phyloP scores from a whole-genome alignment of 2,329 filamentous ascomycete genomes.

The Xylariaceae sp. region DNA sequence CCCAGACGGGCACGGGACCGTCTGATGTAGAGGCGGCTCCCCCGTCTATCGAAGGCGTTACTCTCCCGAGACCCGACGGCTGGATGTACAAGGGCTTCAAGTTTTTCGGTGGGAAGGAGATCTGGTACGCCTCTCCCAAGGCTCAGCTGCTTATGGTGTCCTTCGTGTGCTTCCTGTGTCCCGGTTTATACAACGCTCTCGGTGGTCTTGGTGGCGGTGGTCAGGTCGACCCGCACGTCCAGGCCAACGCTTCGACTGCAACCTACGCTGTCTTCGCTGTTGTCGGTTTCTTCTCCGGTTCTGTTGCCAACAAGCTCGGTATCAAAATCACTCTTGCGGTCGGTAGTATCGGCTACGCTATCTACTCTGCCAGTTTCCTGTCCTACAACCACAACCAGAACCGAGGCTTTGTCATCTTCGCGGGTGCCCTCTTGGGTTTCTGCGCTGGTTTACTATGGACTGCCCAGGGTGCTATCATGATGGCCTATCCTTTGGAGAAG shows the following conservation, averaged over 20 bases:
- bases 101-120: conserved; percentile 45
- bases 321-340: conserved; percentile 64
- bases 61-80: conserved; percentile 40
- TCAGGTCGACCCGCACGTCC: conserved; percentile 49
- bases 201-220: conserved; percentile 62
- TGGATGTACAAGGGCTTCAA: conserved; percentile 66
- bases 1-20: conserved; percentile 4
- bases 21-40: conserved; percentile 12
- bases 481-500: conserved; percentile 78
- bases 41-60: conserved; percentile 22
- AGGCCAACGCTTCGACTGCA: conserved; percentile 56
- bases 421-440: conserved; percentile 70
- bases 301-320: conserved; percentile 72
- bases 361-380: conserved; percentile 69
- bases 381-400: conserved; percentile 65
- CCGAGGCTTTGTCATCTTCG: conserved; percentile 69
- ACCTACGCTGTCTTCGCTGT: conserved; percentile 51
- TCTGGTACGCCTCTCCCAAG: conserved; percentile 72
- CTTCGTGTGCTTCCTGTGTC: conserved; percentile 67
- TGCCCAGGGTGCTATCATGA: conserved; percentile 81
- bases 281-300: conserved; percentile 68
- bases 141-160: conserved; percentile 68
- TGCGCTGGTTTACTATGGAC: conserved; percentile 80
- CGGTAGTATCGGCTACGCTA: conserved; percentile 71
- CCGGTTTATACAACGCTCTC: conserved; percentile 69